Base-by-base conservation (phyloP, 23 red algal genomes). In the Pyropia yezoensis region DNA sequence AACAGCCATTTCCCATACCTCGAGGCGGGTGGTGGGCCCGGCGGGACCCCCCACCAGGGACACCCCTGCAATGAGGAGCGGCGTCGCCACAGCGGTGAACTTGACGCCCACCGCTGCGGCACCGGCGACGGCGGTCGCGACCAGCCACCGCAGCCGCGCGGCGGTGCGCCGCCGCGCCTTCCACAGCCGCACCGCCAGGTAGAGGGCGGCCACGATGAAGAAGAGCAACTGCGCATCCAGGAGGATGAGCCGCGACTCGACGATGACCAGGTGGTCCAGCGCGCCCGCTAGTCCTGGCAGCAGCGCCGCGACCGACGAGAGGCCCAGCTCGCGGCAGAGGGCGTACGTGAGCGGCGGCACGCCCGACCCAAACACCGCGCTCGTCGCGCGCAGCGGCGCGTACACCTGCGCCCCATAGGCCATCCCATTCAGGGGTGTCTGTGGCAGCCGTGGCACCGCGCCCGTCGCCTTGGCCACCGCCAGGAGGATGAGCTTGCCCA, bases 201-300 rank as follows among this genome's bases (percentile, higher is more conserved):
- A 52, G 11, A 95, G 71, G n/a, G 67, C 72, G 23, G 76, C 58
- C 24, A 68, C 74, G 78, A 76, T 76, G 24, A 76, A 98, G 69
- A 71, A 76, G 15, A 91, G 82, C n/a, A 87, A 77, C 78, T 91
- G 86, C 14, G 94, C 49, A 61, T 98, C 87, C 14, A 69, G 74
- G 24, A 98, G 63, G 16, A 98, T 80, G 3, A 90, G 80, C n/a
- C 94, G 94, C 55, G 80, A 73, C 67, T 98, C 94, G 39, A 98
- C 83, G 23, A 98, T 49, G 51, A 65, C 27, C 6, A 91, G 58
- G 62, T 79, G 73, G 54, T 98, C 94, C 28, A 86, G 70, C 58
- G 63, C 72, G 13, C 60, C 70, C 16, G 74, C 22, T 27, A 71
- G 45, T 57, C 64, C 82, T 2, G 80, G 67, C 25, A 96, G 26